Evolutionary conservation across 352 stramenopile genomes (phyloP).

Genomic region (Pilasporangium apinafurcum): DNA sequence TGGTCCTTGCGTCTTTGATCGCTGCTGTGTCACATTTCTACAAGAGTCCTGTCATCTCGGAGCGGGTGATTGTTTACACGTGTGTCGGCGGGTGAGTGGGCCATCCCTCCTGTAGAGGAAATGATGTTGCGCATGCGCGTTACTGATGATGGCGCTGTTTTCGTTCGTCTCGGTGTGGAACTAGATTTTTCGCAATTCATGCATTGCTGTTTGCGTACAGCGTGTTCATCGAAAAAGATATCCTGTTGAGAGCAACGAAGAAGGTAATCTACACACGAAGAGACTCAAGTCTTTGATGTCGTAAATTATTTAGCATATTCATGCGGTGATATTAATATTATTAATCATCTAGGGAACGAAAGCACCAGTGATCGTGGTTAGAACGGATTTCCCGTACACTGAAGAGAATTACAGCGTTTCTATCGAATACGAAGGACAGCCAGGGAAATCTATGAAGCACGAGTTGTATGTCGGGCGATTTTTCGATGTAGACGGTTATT

Average conservation of each 20-base stretch:
- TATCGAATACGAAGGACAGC: conserved; percentile 38
- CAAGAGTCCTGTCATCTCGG: conserved; percentile 47
- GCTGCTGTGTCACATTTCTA: conserved; percentile 69
- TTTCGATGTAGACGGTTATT: conserved; percentile 84
- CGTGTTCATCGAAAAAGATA: conserved; percentile 72
- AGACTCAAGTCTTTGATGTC: no score
- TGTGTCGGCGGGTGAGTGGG: conserved; percentile 50
- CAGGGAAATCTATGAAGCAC: conserved; percentile 35
- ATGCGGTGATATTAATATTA: no score
- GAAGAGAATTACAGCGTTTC: conserved; percentile 67
- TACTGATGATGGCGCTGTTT: no score
- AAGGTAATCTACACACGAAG: no score
- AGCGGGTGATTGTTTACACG: conserved; percentile 61
- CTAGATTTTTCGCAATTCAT: conserved; percentile 80
- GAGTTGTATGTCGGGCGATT: conserved; percentile 81
- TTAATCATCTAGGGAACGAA: conserved; percentile 20
- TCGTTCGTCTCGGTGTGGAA: background rate
- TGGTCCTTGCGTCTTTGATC: conserved; percentile 58
- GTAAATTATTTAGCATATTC: no score
- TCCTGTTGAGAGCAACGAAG: conserved; percentile 63
- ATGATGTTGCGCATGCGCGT: background rate
- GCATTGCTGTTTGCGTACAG: conserved; percentile 64
- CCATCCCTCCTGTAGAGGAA: background rate
- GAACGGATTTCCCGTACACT: conserved; percentile 61
- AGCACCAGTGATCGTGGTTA: conserved; percentile 41